These are phyloP conservation scores for Penicillium paneum DNA, from an alignment of 2,329 filamentous ascomycete genomes.

Conservation along the genomic window DNA sequence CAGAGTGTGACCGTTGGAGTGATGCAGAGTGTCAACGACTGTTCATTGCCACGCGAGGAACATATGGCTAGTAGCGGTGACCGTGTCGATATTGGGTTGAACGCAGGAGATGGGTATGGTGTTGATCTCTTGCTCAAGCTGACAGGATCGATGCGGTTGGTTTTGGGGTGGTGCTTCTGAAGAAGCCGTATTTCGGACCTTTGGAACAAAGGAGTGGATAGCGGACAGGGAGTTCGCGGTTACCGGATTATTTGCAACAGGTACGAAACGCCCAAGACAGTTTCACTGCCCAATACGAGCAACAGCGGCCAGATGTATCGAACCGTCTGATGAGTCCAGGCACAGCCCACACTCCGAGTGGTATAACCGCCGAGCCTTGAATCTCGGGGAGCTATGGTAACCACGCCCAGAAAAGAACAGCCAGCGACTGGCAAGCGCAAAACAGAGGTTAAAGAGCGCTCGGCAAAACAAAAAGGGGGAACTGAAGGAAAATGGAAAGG, in stretches of 20 bases:
- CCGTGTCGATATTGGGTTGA: constrained; percentile 2
- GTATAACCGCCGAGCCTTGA: constrained; percentile 17
- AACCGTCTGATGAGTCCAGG: constrained; percentile 16
- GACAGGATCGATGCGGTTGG: not conserved
- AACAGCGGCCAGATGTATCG: constrained; percentile 11
- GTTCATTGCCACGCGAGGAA: constrained; percentile 31
- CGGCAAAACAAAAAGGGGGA: not conserved
- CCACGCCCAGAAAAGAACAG: not conserved
- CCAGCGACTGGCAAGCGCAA: not conserved
- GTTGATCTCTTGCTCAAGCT: not conserved
- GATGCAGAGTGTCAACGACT: constrained; percentile 24
- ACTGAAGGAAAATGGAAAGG: constrained; percentile 7
- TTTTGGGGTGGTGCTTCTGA: not conserved
- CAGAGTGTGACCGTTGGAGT: constrained; percentile 16
- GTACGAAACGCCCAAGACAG: constrained; percentile 6
- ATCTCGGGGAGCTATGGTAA: constrained; percentile 5
- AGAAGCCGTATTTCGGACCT: constrained; percentile 2
- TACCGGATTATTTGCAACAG: not conserved
- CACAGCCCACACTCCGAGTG: constrained; percentile 16
- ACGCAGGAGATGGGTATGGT: not conserved
- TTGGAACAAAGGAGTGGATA: constrained; percentile 13
- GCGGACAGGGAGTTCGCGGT: not conserved
- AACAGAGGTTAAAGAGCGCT: not conserved
- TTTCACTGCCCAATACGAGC: constrained; percentile 10
- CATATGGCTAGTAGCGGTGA: constrained; percentile 11